These are phyloP conservation scores for Aspergillus cejpii DNA, from an alignment of 2,329 filamentous ascomycete genomes.

Conservation along the genomic window DNA sequence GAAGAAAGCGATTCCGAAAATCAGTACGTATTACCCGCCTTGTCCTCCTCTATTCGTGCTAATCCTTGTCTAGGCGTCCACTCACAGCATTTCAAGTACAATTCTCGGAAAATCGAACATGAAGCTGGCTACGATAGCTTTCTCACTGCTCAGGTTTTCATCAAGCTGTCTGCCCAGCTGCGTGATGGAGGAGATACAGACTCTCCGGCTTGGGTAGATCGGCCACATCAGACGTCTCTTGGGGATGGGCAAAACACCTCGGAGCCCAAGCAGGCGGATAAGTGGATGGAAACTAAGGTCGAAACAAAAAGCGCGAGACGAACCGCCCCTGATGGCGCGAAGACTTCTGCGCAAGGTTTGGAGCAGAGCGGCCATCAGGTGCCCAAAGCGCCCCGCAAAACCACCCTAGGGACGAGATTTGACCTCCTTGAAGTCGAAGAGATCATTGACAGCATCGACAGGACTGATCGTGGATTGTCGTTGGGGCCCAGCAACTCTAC, in stretches of 20 bases:
- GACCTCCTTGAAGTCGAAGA: constrained; percentile 21
- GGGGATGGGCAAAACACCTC: not conserved
- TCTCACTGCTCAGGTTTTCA: constrained; percentile 53
- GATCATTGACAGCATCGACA: constrained; percentile 10
- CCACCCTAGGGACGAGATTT: constrained; percentile 23
- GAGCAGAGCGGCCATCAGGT: not conserved
- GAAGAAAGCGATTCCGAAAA: constrained; percentile 22
- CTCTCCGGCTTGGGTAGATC: not conserved
- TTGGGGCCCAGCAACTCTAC: not conserved
- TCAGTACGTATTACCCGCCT: constrained; percentile 21
- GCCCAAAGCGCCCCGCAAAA: not conserved
- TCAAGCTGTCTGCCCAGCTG: constrained; percentile 50
- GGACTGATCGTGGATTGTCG: not conserved
- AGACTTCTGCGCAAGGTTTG: not conserved
- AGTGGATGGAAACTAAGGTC: not conserved
- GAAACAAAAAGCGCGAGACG: not conserved
- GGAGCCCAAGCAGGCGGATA: not conserved
- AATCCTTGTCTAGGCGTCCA: constrained; percentile 28
- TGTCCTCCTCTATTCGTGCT: constrained; percentile 1
- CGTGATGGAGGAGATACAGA: constrained; percentile 30
- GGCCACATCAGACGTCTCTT: not conserved
- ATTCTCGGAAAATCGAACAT: constrained; percentile 33
- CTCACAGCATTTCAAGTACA: constrained; percentile 28
- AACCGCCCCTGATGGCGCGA: not conserved
- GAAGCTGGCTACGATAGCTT: constrained; percentile 60